Conservation (phyloP, 2,329 filamentous ascomycete genomes). For the Hypoxylon sp. region DNA sequence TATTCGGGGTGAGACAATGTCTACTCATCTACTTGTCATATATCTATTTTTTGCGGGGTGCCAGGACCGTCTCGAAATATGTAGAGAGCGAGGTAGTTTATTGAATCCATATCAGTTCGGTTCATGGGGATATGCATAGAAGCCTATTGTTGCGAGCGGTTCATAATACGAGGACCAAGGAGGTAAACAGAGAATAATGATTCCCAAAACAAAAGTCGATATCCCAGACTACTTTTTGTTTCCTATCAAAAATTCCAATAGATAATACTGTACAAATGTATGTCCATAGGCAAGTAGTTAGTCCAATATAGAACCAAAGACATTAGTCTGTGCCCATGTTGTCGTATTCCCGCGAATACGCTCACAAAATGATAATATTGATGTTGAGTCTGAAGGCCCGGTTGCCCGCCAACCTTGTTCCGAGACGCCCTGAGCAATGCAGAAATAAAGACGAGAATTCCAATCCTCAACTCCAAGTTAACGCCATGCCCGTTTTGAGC, state of each 20-base stretch:
- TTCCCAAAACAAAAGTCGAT: conserved; percentile 16
- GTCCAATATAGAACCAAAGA: conserved; percentile 12
- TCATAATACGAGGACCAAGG: not conserved
- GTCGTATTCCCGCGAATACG: conserved; percentile 22
- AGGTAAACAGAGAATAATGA: not conserved
- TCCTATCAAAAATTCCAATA: conserved; percentile 20
- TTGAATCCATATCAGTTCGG: conserved; percentile 5
- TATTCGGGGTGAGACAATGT: conserved; percentile 36
- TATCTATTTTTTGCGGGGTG: conserved; percentile 35
- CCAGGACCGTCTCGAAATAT: conserved; percentile 3
- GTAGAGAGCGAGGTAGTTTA: not conserved
- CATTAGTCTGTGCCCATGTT: not conserved
- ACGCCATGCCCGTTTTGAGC: conserved; percentile 30
- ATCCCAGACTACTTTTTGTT: conserved; percentile 24
- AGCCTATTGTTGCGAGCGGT: not conserved
- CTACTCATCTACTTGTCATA: conserved; percentile 20
- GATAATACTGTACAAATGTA: conserved; percentile 30
- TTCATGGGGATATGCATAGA: not conserved
- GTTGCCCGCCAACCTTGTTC: conserved; percentile 18
- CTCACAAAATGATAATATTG: conserved; percentile 28
- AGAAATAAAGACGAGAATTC: conserved; percentile 6
- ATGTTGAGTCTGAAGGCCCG: conserved; percentile 14
- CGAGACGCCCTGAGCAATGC: conserved; percentile 29
- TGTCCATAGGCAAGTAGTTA: conserved; percentile 10
- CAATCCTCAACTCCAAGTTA: conserved; percentile 20